phyloP scores from a whole-genome alignment of 1,284 basidiomycete genomes.

The Cryptococcus sp. region DNA sequence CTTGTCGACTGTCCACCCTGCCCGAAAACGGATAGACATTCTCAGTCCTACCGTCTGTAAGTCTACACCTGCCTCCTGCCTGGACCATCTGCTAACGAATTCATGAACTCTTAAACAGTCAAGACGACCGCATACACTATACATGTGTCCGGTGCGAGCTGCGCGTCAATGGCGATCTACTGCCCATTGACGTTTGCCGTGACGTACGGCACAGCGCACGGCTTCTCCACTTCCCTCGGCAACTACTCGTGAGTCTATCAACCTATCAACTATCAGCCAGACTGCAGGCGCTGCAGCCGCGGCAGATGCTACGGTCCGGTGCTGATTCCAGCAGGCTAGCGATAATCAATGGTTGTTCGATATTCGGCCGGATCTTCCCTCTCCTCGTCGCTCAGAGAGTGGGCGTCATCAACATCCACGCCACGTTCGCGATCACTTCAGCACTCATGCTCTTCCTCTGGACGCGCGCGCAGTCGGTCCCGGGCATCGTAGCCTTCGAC shows the following conservation, averaged over 20 bases:
- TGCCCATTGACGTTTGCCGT: conserved; percentile 36
- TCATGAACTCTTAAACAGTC: conserved; percentile 12
- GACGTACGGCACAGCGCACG: conserved; percentile 33
- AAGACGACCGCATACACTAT: conserved; percentile 30
- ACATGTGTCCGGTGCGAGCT: conserved; percentile 28
- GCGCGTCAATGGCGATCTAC: conserved; percentile 32
- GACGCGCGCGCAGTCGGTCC: conserved; percentile 24
- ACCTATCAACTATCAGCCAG: background rate
- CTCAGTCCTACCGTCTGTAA: conserved; percentile 33
- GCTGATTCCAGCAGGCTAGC: conserved; percentile 20
- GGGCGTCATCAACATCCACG: conserved; percentile 43
- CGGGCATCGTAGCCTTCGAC: conserved; percentile 30
- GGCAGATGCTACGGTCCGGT: too few species aligned
- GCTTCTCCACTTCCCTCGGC: conserved; percentile 26
- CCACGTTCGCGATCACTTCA: conserved; percentile 21
- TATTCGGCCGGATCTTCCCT: conserved; percentile 41
- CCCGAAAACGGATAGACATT: conserved; percentile 39
- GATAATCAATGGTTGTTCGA: conserved; percentile 37
- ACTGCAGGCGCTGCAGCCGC: too few species aligned
- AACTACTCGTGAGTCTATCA: conserved; percentile 30
- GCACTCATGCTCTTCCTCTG: conserved; percentile 36
- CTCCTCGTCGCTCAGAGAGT: conserved; percentile 34
- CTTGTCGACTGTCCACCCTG: conserved; percentile 38
- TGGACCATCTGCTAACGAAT: background rate
- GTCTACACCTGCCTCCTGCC: conserved; percentile 2